A percentile compares a stretch with the other conserved stretches of the same genome.
Conservation (phyloP, 257 asterid genomes). For the Salvia rosmarinus region DNA sequence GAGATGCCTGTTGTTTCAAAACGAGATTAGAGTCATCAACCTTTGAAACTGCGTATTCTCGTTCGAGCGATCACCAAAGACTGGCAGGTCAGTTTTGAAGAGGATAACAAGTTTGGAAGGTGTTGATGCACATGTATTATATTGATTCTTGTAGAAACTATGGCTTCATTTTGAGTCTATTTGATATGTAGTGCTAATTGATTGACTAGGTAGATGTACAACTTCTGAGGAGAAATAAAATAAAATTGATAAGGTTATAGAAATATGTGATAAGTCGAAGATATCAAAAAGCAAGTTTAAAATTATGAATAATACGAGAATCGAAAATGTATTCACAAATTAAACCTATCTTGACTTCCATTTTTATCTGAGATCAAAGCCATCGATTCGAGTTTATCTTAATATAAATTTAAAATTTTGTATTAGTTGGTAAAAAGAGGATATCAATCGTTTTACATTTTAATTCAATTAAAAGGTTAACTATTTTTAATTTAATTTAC, state of each 20-base stretch:
- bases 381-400: too few species aligned
- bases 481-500: too few species aligned
- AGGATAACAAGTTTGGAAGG: not conserved
- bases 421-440: too few species aligned
- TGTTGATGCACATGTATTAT: not conserved
- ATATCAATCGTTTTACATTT: too few species aligned
- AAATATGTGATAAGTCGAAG: too few species aligned
- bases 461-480: too few species aligned
- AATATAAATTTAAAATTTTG: too few species aligned
- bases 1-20: not conserved
- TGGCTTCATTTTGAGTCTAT: not conserved
- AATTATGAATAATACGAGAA: too few species aligned
- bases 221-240: not conserved
- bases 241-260: not conserved
- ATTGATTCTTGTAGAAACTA: not conserved
- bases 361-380: too few species aligned
- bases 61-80: not conserved
- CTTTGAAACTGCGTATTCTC: not conserved
- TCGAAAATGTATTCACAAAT: too few species aligned
- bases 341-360: too few species aligned
- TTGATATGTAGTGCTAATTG: not conserved
- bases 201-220: not conserved
- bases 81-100: not conserved
- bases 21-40: not conserved
- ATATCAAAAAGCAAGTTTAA: too few species aligned